These are phyloP conservation scores for Monosporascus cannonballus DNA, from an alignment of 2,329 filamentous ascomycete genomes.

Conservation along the genomic window DNA sequence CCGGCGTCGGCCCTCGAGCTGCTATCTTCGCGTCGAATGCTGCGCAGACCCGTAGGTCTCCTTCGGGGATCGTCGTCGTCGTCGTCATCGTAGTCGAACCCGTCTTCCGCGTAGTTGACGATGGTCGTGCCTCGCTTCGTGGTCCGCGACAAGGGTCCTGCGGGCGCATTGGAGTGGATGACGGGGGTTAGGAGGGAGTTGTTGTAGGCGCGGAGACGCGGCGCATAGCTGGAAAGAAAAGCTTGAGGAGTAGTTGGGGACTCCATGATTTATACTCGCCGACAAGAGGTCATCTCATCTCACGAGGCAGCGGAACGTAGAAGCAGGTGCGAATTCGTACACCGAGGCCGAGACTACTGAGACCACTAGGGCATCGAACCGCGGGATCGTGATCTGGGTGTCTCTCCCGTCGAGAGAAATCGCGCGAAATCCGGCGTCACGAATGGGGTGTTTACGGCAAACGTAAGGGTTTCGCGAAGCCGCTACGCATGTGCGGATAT, in stretches of 20 bases:
- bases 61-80: slow-evolving; percentile 72
- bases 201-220: slow-evolving; percentile 81
- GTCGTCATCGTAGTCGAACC: slow-evolving; percentile 72
- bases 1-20: slow-evolving; percentile 56
- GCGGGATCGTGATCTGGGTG: neutral
- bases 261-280: slow-evolving; percentile 35
- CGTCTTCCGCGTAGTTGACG: slow-evolving; percentile 97
- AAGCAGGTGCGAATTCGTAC: too few relatives aligned
- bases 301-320: neutral
- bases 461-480: too few relatives aligned
- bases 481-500: too few relatives aligned
- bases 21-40: slow-evolving; percentile 69
- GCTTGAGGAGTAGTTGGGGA: slow-evolving; percentile 62
- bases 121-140: slow-evolving; percentile 95
- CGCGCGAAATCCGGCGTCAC: too few relatives aligned
- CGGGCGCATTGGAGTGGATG: slow-evolving; percentile 61
- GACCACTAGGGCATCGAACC: neutral
- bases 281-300: slow-evolving; percentile 10
- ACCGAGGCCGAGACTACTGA: neutral
- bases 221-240: slow-evolving; percentile 86
- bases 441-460: too few relatives aligned
- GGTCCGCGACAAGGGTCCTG: slow-evolving; percentile 67
- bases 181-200: slow-evolving; percentile 88
- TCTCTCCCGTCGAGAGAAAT: too few relatives aligned
- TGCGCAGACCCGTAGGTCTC: slow-evolving; percentile 77